Base-by-base conservation (phyloP, 768 basidiomycete species). In the Boletus rex-veris region DNA sequence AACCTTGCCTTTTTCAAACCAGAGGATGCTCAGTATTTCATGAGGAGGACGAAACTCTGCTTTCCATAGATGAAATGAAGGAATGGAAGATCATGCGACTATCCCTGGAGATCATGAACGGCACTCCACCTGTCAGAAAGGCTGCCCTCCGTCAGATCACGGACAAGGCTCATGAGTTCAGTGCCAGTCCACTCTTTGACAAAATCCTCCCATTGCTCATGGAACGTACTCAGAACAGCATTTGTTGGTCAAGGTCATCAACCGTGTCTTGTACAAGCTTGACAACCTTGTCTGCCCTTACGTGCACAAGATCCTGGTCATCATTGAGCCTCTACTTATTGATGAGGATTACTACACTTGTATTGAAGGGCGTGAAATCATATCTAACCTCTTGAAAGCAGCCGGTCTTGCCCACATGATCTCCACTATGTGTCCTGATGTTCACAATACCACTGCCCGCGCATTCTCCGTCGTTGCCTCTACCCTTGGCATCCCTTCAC, bases 1-100 rank as follows among this genome's bases (percentile, higher is more conserved):
- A n/a, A n/a, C n/a, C n/a, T n/a, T n/a, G n/a, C n/a, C n/a, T n/a
- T n/a, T n/a, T n/a, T n/a, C n/a, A n/a, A n/a, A n/a, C n/a, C n/a
- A n/a, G n/a, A n/a, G n/a, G n/a, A 99, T 61, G 93, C 95, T 2
- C 88, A 95, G 68, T 99, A 98, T 73, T 98, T 99, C 60, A 90
- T 66, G 92, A 97, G 73, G 95, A 96, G 71, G 93, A 98, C 63
- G 96, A 98, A 73, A 90, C 87, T 3, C 85, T 89, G 68, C 77
- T 98, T 45, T 84, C 89, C 1, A 89, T 98, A 8, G 97, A 98
- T 46, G 97, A 99, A 76, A 90, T 98, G 85, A 99, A 99, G 75
- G 97, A 98, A 75, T 85, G 96, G 67, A 99, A 98, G 73, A 98
- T 98, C 64, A 98, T 98, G 95, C 88, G 97, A 24, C 75, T 99